Evolutionary conservation across 1,139 yeast genomes (phyloP).

Genomic region (Yamadazyma epiphylla): DNA sequence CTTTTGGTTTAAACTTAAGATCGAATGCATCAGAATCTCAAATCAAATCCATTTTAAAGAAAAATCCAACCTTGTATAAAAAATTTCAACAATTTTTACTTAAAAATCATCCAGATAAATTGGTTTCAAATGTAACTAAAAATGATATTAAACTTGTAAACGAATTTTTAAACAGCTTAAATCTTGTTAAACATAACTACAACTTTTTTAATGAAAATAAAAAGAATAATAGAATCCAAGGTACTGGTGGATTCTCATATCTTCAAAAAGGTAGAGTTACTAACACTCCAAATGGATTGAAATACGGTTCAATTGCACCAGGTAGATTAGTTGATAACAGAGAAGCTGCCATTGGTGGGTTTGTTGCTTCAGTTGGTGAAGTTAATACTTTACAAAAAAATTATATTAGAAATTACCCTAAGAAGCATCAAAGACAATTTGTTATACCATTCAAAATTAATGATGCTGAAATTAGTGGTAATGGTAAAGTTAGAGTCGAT

Average conservation of each 20-base stretch:
- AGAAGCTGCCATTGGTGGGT: slow-evolving; percentile 75
- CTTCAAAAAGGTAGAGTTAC: slow-evolving; percentile 65
- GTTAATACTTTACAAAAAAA: slow-evolving; percentile 39
- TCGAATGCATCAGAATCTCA: slow-evolving; percentile 22
- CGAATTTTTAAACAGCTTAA: slow-evolving; percentile 19
- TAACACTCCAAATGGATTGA: slow-evolving; percentile 74
- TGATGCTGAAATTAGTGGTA: slow-evolving; percentile 35
- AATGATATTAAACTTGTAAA: slow-evolving; percentile 21
- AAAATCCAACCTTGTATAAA: slow-evolving; percentile 31
- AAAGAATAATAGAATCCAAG: slow-evolving; percentile 37
- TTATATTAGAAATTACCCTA: slow-evolving; percentile 39
- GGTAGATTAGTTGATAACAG: slow-evolving; percentile 62
- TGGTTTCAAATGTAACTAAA: slow-evolving; percentile 17
- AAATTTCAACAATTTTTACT: slow-evolving; percentile 33
- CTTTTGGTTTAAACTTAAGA: slow-evolving; percentile 27
- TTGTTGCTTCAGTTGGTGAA: slow-evolving; percentile 45
- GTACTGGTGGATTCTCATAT: slow-evolving; percentile 74
- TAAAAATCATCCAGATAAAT: slow-evolving; percentile 31
- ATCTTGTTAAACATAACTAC: slow-evolving; percentile 6
- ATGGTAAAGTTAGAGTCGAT: slow-evolving; percentile 35
- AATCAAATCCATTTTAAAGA: slow-evolving; percentile 23
- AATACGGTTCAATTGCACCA: slow-evolving; percentile 55
- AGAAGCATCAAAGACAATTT: slow-evolving; percentile 43
- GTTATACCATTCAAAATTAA: slow-evolving; percentile 41
- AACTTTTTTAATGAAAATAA: slow-evolving; percentile 3